Percentiles rank a stretch among this genome's conserved stretches.
Evolutionary conservation across 305 asterid species (phyloP).

Genomic region (Fraxinus floribunda): DNA sequence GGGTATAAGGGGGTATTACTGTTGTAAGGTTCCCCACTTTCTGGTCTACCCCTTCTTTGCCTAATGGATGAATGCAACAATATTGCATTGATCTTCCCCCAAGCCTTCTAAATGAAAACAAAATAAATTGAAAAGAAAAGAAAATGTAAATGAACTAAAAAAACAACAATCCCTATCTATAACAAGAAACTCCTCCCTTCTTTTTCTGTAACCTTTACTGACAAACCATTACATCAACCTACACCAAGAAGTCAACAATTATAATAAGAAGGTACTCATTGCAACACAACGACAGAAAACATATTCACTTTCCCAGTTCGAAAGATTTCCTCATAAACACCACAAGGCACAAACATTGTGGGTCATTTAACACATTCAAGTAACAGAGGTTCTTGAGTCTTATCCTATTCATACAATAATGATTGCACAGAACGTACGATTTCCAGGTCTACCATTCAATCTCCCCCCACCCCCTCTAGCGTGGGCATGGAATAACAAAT

Average conservation of each 20-base stretch:
- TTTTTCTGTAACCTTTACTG: neutral
- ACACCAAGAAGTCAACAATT: neutral
- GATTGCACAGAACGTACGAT: neutral
- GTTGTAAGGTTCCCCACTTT: neutral
- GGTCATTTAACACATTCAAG: neutral
- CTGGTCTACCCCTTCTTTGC: neutral
- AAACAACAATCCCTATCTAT: neutral
- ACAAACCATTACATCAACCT: neutral
- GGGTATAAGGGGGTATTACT: neutral
- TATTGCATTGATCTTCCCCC: neutral
- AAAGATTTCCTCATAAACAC: neutral
- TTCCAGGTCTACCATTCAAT: conserved; percentile 11
- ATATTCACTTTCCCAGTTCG: neutral
- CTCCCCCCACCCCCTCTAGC: neutral
- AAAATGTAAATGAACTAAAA: neutral
- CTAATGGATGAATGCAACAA: neutral
- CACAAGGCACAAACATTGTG: neutral
- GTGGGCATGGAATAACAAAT: neutral
- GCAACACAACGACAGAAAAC: neutral
- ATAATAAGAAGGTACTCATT: neutral
- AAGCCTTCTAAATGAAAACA: neutral
- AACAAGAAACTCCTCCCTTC: neutral
- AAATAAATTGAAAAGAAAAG: neutral
- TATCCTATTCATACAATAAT: neutral
- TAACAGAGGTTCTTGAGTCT: neutral